A percentile compares a stretch with the other conserved stretches of the same genome.
These are phyloP conservation scores for Salix udensis DNA, from an alignment of 345 rosid genomes.

Conservation along the genomic window DNA sequence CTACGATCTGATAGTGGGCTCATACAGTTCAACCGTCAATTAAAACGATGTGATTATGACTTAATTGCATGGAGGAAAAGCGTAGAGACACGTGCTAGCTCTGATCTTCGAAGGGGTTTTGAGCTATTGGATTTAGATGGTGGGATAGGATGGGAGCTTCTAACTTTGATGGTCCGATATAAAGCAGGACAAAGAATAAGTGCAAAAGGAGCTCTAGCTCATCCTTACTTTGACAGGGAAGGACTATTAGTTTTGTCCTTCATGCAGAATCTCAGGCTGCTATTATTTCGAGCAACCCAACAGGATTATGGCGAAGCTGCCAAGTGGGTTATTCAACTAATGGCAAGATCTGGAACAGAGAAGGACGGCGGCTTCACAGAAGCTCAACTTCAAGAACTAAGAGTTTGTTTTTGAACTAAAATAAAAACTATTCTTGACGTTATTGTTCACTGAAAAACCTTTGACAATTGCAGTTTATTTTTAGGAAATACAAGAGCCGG, in stretches of 20 bases:
- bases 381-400: slow-evolving; percentile 81
- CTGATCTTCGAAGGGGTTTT: slow-evolving; percentile 72
- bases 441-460: not conserved
- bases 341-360: slow-evolving; percentile 90
- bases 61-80: slow-evolving; percentile 72
- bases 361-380: slow-evolving; percentile 95
- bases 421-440: not conserved
- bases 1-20: slow-evolving; percentile 78
- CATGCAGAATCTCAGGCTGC: slow-evolving; percentile 82
- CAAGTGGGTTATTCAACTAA: slow-evolving; percentile 65
- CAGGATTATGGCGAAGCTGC: slow-evolving; percentile 88
- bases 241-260: slow-evolving; percentile 68
- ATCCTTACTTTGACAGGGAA: slow-evolving; percentile 80
- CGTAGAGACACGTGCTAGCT: slow-evolving; percentile 76
- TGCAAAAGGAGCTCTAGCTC: slow-evolving; percentile 81
- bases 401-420: slow-evolving; percentile 39
- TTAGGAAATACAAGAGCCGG: slow-evolving; percentile 60
- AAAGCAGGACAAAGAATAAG: slow-evolving; percentile 89
- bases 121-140: slow-evolving; percentile 74
- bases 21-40: slow-evolving; percentile 89
- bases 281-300: slow-evolving; percentile 71
- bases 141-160: slow-evolving; percentile 93
- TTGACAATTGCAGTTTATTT: not conserved
- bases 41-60: slow-evolving; percentile 90
- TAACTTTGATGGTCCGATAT: slow-evolving; percentile 82